A percentile compares a stretch with the other conserved stretches of the same genome.
Evolutionary conservation across 495 filamentous ascomycete species (phyloP).

Genomic region (Aspergillus panamensis): DNA sequence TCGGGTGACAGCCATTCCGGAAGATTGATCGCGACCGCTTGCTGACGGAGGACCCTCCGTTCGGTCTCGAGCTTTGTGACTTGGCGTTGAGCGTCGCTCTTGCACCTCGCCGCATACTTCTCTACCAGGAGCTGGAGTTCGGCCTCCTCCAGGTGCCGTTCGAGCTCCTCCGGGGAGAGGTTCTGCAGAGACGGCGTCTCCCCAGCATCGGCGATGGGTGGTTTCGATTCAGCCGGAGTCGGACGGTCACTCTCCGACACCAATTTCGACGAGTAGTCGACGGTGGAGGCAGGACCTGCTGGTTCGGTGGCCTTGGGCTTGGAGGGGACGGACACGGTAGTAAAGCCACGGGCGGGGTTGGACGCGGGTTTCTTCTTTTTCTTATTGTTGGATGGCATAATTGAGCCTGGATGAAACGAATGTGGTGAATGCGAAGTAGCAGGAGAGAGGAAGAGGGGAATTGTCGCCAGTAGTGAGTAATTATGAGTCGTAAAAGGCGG

Average conservation of each 20-base stretch:
- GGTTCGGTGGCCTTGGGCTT: conserved; percentile 51
- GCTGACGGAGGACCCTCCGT: conserved; percentile 67
- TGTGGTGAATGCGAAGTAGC: background rate
- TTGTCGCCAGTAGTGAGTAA: background rate
- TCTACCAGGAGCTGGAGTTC: conserved; percentile 81
- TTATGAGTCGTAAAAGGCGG: conserved; percentile 10
- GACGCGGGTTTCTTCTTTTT: conserved; percentile 81
- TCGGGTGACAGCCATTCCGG: conserved; percentile 77
- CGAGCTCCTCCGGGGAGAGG: conserved; percentile 78
- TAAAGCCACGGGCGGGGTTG: conserved; percentile 87
- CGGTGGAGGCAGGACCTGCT: conserved; percentile 30
- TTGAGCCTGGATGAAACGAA: conserved; percentile 15
- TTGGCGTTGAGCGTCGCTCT: conserved; percentile 63
- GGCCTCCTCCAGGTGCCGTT: conserved; percentile 73
- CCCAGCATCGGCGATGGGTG: conserved; percentile 20
- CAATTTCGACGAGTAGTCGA: conserved; percentile 32
- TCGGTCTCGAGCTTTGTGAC: conserved; percentile 73
- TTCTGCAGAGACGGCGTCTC: conserved; percentile 40
- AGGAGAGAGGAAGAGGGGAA: background rate
- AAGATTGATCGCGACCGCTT: conserved; percentile 64
- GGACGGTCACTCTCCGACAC: conserved; percentile 43
- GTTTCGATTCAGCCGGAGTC: conserved; percentile 24
- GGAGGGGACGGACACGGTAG: conserved; percentile 84
- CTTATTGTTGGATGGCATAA: conserved; percentile 72
- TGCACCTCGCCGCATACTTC: conserved; percentile 68